Conservation (phyloP, 225 moss, liverwort and hornwort species). For the Climacium dendroides region DNA sequence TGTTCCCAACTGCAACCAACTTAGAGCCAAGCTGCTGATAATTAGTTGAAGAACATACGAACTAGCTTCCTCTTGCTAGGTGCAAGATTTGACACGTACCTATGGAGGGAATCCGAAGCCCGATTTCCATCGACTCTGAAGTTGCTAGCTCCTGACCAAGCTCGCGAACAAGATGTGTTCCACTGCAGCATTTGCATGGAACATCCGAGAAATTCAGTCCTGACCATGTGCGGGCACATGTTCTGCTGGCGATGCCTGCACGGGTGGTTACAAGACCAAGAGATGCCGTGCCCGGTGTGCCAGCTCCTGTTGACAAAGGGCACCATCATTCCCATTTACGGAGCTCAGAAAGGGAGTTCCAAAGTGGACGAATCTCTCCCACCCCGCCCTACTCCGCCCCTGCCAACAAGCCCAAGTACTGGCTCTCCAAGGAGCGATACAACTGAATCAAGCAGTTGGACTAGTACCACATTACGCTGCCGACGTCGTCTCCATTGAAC, state of each 20-base stretch:
- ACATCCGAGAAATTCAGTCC: neutral
- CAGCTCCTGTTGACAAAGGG: neutral
- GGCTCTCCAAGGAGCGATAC: neutral
- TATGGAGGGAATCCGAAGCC: neutral
- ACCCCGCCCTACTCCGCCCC: neutral
- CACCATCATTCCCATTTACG: neutral
- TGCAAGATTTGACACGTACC: neutral
- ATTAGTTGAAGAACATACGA: neutral
- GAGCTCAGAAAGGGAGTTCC: too few relatives aligned
- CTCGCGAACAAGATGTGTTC: neutral
- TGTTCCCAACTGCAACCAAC: neutral
- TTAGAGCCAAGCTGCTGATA: neutral
- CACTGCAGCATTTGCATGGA: neutral
- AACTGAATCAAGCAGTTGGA: neutral
- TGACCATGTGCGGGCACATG: neutral
- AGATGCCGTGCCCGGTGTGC: neutral
- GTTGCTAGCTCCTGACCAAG: neutral
- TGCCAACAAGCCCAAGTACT: neutral
- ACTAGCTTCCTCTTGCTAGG: neutral
- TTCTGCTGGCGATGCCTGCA: neutral
- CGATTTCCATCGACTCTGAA: neutral
- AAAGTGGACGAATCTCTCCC: neutral
- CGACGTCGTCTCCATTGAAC: neutral
- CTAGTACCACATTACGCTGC: neutral
- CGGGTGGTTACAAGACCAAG: neutral